Evolutionary conservation across 139 green algal species (phyloP).

Genomic region (Chlorella sorokiniana): DNA sequence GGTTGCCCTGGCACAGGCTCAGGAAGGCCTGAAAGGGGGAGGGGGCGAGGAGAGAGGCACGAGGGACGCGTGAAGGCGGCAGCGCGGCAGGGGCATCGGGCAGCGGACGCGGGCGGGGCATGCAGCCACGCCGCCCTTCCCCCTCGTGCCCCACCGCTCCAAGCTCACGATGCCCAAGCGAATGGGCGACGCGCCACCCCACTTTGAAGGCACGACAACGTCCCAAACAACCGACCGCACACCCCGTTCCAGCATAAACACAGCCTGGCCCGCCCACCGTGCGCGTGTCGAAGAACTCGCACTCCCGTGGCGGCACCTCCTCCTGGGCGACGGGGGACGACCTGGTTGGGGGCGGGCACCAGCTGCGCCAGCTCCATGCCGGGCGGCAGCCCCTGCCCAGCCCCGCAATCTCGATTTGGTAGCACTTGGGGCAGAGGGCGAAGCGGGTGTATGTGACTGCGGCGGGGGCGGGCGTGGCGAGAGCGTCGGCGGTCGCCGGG

Average conservation of each 20-base stretch:
- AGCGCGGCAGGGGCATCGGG: not conserved
- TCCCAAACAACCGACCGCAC: no score
- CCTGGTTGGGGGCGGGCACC: slow-evolving; percentile 21
- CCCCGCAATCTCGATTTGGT: slow-evolving; percentile 28
- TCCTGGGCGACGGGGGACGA: slow-evolving; percentile 50
- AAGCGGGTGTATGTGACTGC: slow-evolving; percentile 48
- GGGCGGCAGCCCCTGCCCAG: slow-evolving; percentile 8
- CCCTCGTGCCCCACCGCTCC: no score
- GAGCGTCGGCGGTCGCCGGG: no score
- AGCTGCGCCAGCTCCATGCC: slow-evolving; percentile 34
- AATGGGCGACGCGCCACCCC: no score
- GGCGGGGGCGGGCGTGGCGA: not conserved
- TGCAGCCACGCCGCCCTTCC: no score
- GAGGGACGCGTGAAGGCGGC: not conserved
- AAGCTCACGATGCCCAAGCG: no score
- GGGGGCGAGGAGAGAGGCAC: no score
- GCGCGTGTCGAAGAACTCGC: slow-evolving; percentile 96
- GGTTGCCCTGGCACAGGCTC: slow-evolving; percentile 96
- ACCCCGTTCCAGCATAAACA: no score
- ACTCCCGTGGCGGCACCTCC: slow-evolving; percentile 73
- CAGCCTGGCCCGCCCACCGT: slow-evolving; percentile 55
- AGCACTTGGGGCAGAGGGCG: slow-evolving; percentile 63
- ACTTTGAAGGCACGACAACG: no score
- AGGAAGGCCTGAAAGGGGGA: slow-evolving; percentile 77
- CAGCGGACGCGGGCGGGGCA: not conserved